phyloP scores from a whole-genome alignment of 331 rosid genomes.

The Pyrus hybrid region DNA sequence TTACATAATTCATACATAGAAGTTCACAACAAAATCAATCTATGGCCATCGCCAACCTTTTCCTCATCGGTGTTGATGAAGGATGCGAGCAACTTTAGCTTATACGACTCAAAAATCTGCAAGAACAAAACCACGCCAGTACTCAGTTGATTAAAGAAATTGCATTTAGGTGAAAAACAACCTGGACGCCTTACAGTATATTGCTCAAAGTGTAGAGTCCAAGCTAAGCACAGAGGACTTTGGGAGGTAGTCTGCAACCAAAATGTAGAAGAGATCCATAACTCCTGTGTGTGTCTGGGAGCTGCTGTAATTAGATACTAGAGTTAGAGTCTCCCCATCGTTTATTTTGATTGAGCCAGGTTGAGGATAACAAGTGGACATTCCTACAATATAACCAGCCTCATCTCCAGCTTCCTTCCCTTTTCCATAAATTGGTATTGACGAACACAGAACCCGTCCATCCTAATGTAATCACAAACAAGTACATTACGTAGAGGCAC shows the following conservation, averaged over 20 bases:
- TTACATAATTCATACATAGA: neutral
- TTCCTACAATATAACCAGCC: too few relatives aligned
- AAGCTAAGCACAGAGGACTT: conserved; percentile 2
- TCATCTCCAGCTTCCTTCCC: conserved; percentile 51
- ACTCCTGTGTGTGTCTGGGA: too few relatives aligned
- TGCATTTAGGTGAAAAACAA: neutral
- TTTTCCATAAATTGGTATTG: conserved; percentile 46
- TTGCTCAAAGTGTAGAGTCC: conserved; percentile 4
- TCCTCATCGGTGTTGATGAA: neutral
- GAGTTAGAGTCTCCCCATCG: too few relatives aligned
- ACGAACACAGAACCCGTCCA: conserved; percentile 47
- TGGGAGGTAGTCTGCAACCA: conserved; percentile 39
- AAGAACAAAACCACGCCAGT: neutral
- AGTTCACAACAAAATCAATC: neutral
- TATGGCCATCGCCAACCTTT: neutral
- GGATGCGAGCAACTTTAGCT: neutral
- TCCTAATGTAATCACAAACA: conserved; percentile 26
- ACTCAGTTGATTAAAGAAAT: neutral
- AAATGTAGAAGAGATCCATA: too few relatives aligned
- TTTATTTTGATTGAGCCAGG: too few relatives aligned
- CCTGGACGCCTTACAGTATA: neutral
- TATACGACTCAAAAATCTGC: neutral
- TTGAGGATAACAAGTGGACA: too few relatives aligned
- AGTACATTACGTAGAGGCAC: neutral
- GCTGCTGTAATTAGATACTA: too few relatives aligned